Conservation (phyloP, 495 filamentous ascomycete species). For the Daldinia loculata region DNA sequence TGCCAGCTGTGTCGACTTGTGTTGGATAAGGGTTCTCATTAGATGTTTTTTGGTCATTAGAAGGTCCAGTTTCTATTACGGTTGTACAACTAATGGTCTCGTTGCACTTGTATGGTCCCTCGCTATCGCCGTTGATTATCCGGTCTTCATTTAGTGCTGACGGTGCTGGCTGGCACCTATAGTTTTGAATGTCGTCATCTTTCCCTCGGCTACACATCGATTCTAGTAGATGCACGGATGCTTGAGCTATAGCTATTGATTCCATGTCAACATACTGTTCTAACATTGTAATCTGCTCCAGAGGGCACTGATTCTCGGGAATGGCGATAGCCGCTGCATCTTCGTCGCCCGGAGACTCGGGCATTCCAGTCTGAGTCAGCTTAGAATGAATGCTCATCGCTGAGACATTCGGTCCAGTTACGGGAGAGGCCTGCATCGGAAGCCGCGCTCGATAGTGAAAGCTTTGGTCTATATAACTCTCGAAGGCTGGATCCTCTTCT, state of each 20-base stretch:
- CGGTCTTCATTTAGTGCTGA: not conserved
- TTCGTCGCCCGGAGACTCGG: slow-evolving; percentile 10
- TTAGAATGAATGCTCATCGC: not conserved
- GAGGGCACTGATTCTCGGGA: not conserved
- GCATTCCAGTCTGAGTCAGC: slow-evolving; percentile 20
- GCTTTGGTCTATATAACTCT: slow-evolving; percentile 40
- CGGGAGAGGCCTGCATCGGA: slow-evolving; percentile 12
- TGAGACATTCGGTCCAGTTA: slow-evolving; percentile 3
- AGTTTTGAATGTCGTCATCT: not conserved
- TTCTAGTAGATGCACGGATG: slow-evolving; percentile 6
- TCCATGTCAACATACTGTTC: slow-evolving; percentile 3
- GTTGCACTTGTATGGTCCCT: not conserved
- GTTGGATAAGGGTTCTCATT: not conserved
- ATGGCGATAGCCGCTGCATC: not conserved
- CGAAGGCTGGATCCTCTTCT: slow-evolving; percentile 16
- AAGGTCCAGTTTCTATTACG: not conserved
- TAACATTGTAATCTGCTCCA: not conserved
- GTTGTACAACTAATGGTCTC: not conserved
- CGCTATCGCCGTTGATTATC: not conserved
- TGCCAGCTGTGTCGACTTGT: not conserved
- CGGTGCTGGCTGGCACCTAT: not conserved
- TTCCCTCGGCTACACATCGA: not conserved
- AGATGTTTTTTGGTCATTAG: not conserved
- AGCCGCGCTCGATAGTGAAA: slow-evolving; percentile 44
- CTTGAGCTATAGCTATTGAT: not conserved